These are phyloP conservation scores for Herpomyces periplanetae DNA, from an alignment of 2,329 filamentous ascomycete genomes.

Conservation along the genomic window DNA sequence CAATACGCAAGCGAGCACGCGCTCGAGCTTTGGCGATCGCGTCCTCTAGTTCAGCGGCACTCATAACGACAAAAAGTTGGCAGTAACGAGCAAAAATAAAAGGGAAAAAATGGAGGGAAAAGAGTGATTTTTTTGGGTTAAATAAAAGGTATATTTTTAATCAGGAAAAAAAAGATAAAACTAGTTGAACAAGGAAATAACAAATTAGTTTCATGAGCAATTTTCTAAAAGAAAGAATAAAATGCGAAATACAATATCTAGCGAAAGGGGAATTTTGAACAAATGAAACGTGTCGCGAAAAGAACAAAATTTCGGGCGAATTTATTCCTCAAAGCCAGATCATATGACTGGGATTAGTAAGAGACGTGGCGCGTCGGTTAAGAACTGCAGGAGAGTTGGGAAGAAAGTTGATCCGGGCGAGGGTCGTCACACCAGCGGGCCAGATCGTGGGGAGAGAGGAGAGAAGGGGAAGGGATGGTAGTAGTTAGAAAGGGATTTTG, in stretches of 20 bases:
- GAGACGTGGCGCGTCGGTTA: too few relatives aligned
- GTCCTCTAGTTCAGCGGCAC: too few relatives aligned
- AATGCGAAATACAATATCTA: slow-evolving; percentile 2
- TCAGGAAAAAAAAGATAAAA: slow-evolving; percentile 1
- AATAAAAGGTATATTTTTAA: slow-evolving; percentile 1
- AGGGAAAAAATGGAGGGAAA: too few relatives aligned
- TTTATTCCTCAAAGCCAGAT: too few relatives aligned
- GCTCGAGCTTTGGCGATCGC: too few relatives aligned
- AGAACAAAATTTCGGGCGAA: slow-evolving; percentile 2
- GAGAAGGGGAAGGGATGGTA: slow-evolving; percentile 3
- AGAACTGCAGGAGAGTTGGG: slow-evolving; percentile 2
- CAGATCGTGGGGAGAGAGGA: slow-evolving; percentile 2
- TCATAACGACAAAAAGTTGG: too few relatives aligned
- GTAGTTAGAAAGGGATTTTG: slow-evolving; percentile 32
- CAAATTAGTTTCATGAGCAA: slow-evolving; percentile 2
- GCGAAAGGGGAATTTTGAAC: slow-evolving; percentile 1
- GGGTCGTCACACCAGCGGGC: too few relatives aligned
- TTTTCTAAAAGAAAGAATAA: slow-evolving; percentile 1
- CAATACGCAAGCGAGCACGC: too few relatives aligned
- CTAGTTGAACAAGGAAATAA: slow-evolving; percentile 1
- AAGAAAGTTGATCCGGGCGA: slow-evolving; percentile 2
- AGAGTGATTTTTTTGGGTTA: neutral
- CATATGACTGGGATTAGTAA: too few relatives aligned
- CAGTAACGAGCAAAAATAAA: too few relatives aligned
- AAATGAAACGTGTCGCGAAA: slow-evolving; percentile 3